Base-by-base conservation (phyloP, 2,329 filamentous ascomycete species). In the Cytospora chrysosperma region DNA sequence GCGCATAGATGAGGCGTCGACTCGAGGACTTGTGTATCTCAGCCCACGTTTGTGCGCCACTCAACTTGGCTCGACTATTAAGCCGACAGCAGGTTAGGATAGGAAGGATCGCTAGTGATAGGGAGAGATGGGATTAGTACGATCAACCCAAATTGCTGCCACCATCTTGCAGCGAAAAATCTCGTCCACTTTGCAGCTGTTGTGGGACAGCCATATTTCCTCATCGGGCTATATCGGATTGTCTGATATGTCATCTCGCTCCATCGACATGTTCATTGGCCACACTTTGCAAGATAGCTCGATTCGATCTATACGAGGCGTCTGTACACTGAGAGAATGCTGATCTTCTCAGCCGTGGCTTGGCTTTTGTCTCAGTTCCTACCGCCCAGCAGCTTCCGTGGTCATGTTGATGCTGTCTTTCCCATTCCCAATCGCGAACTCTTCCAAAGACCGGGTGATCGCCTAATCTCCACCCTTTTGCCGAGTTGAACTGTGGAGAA, bases 291-390 rank as follows among this genome's bases (percentile, higher is more conserved):
- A 27, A 60, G 21, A 49, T 49, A 26, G 47, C 56, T 50, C 47
- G 30, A 47, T 62, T 65, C 43, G 61, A 56, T 65, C 56, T 63
- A 65, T 65, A 64, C 64, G 64, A 65, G 53, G 61, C 61, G 59
- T 59, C 56, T 63, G 61, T 65, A 63, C 64, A 32, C 64, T 63
- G 61, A 51, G 37, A 50, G 54, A 28, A 47, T 56, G 62, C 56
- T 63, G 64, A 65, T 65, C 64, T 43, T 56, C 57, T 52, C 64
- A 65, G 64, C 64, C 64, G 58, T 65, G 61, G 64, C 61, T 58
- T 56, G 64, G 49, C 26, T 47, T 17, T 51, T 61, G 64, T 65
- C 61, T 65, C 64, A 65, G 56, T 52, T 19, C n/a, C 40, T 37
- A 27, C 50, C 51, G 50, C 58, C 58, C 32, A 37, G 58, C 50